Percentiles rank a stretch among this genome's conserved stretches.
These are phyloP conservation scores for Metschnikowia cubensis DNA, from an alignment of 805 yeast genomes.

Conservation along the genomic window DNA sequence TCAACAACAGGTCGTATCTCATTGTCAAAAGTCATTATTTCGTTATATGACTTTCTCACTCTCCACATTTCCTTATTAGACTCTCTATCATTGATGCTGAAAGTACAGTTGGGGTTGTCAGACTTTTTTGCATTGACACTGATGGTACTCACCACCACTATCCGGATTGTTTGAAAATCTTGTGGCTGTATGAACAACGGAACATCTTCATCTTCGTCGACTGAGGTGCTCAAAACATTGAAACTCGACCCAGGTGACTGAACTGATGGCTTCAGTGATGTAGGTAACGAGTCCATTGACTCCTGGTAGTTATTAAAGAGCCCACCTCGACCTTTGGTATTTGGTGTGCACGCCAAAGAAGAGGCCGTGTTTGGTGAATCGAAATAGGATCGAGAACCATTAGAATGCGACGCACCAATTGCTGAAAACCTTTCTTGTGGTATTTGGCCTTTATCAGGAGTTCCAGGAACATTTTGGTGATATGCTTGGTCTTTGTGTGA, in stretches of 20 bases:
- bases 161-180: conserved; percentile 48
- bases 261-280: not conserved
- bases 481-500: not conserved
- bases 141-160: conserved; percentile 49
- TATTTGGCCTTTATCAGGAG: not conserved
- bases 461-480: not conserved
- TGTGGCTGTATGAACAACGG: conserved; percentile 56
- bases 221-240: conserved; percentile 16
- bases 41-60: conserved; percentile 59
- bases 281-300: conserved; percentile 1
- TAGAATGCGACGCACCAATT: not conserved
- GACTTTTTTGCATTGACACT: conserved; percentile 31
- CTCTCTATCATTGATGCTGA: conserved; percentile 61
- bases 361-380: conserved; percentile 2
- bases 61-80: conserved; percentile 69
- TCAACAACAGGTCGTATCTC: conserved; percentile 51
- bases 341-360: conserved; percentile 2
- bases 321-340: not conserved
- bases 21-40: conserved; percentile 58
- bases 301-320: not conserved
- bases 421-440: not conserved
- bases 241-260: conserved; percentile 14
- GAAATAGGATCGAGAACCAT: not conserved
- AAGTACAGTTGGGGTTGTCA: conserved; percentile 58
- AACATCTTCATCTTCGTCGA: conserved; percentile 37